A percentile compares a stretch with the other conserved stretches of the same genome.
phyloP scores from a whole-genome alignment of 225 moss, liverwort and hornwort genomes.

The Anthoceros angustus region DNA sequence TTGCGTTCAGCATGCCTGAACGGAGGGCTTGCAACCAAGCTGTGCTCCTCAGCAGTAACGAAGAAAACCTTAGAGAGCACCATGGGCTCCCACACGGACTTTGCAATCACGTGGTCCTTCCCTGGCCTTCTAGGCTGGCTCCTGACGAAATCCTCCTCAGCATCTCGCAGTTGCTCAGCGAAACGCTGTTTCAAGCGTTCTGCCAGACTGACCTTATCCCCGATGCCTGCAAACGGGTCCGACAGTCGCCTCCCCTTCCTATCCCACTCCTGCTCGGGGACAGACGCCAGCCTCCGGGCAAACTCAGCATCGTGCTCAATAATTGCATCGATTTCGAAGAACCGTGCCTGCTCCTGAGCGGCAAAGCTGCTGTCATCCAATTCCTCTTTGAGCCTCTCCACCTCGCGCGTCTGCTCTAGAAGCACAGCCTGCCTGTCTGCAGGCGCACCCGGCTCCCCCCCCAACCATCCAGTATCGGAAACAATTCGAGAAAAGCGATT shows the following conservation, averaged over 20 bases:
- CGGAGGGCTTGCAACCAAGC: too few relatives aligned
- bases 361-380: slow-evolving; percentile 12
- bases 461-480: too few relatives aligned
- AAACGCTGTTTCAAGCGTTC: neutral
- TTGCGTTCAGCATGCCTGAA: neutral
- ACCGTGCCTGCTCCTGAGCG: slow-evolving; percentile 11
- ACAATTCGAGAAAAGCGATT: too few relatives aligned
- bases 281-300: slow-evolving; percentile 6
- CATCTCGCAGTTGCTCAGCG: neutral
- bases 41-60: neutral
- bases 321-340: slow-evolving; percentile 8
- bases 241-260: slow-evolving; percentile 5
- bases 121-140: too few relatives aligned
- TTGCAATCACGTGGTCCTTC: neutral
- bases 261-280: slow-evolving; percentile 5
- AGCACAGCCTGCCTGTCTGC: slow-evolving; percentile 11
- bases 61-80: neutral
- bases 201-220: neutral
- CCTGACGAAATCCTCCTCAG: neutral
- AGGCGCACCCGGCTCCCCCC: too few relatives aligned
- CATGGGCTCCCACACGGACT: neutral
- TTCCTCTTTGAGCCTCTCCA: slow-evolving; percentile 14
- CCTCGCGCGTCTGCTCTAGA: slow-evolving; percentile 8
- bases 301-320: slow-evolving; percentile 10
- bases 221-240: slow-evolving; percentile 8